Evolutionary conservation across 768 basidiomycete species (phyloP), one percentile per base, ranked within the genome.

Genomic region (Cubamyces lactineus): DNA sequence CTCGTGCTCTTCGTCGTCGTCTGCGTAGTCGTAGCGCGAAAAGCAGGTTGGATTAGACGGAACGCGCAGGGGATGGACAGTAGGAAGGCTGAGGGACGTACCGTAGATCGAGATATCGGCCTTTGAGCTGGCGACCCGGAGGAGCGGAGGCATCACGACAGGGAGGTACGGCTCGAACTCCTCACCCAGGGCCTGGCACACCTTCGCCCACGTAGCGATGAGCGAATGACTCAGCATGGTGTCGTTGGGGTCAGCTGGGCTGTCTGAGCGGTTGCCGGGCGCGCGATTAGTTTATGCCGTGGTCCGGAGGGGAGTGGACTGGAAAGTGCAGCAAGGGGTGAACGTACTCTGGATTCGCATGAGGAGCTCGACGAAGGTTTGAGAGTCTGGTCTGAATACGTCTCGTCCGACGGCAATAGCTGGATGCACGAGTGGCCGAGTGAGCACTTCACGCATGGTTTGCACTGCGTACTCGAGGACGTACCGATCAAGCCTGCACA

Each of bases 161-260:
- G 88, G 87, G 2, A 96, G 81, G 72, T 92, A 96, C 0, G 92
- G 92, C 69, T 91, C 91, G 62, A 96, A 96, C 69, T 94, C 90
- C 12, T 83, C 78, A 0, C 89, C 89, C 69, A 96, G 82, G 0
- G 91, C 91, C 64, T 93, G 92, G 70, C 91, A 94, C 0, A 96
- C 82, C 69, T 92, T 94, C 2, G 91, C 89, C 92, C 92, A 96
- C 0, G 92, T 95, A 45, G 87, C 84, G 50, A 92, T 92, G 26
- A 94, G 79, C 70, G 92, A 94, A 58, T 89, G 87, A 0, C 79
- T 79, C 2, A 88, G 72, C 65, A 92, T 86, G 0, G 88, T 85
- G 68, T 95, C 92, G 12, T 82, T 79, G 1, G 87, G 83, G 64
- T 93, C 91, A 0, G 79, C 73, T 0, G 90, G 87, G 43, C 79